Evolutionary conservation across 2,329 filamentous ascomycete genomes (phyloP).

Genomic region (Trichoderma sp.): DNA sequence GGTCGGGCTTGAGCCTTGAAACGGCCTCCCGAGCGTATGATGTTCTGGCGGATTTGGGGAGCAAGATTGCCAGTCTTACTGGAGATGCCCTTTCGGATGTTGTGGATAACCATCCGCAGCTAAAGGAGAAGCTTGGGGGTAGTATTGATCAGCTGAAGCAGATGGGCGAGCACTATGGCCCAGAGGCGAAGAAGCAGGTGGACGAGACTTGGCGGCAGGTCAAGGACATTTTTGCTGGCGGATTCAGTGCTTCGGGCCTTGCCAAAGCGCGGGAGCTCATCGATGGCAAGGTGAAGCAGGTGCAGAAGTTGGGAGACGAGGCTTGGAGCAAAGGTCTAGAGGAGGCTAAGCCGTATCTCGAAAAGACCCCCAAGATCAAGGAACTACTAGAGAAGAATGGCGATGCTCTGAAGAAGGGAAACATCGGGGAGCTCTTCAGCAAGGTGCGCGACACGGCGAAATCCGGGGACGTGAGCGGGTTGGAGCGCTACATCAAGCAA

Average conservation of each 20-base stretch:
- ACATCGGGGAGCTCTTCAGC: conserved; percentile 60
- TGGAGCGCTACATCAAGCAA: conserved; percentile 36
- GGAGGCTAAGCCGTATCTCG: conserved; percentile 66
- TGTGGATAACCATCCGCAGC: conserved; percentile 67
- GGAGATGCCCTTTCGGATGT: conserved; percentile 62
- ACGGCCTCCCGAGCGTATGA: conserved; percentile 60
- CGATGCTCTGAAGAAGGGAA: conserved; percentile 64
- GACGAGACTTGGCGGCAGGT: conserved; percentile 69
- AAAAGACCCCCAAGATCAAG: conserved; percentile 75
- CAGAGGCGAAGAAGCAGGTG: conserved; percentile 72
- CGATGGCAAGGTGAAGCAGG: conserved; percentile 65
- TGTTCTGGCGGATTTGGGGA: conserved; percentile 59
- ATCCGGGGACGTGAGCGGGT: conserved; percentile 54
- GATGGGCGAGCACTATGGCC: conserved; percentile 66
- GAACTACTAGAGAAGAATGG: conserved; percentile 68
- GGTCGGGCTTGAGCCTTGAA: conserved; percentile 58
- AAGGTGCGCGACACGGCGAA: conserved; percentile 59
- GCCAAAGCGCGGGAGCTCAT: conserved; percentile 60
- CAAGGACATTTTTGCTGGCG: conserved; percentile 59
- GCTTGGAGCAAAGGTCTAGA: conserved; percentile 70
- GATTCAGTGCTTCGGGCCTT: conserved; percentile 51
- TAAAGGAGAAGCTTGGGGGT: conserved; percentile 69
- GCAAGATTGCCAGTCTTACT: conserved; percentile 58
- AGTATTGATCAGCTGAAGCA: conserved; percentile 66
- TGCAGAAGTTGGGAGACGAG: conserved; percentile 66